Percentiles rank a stretch among this genome's conserved stretches.
These are phyloP conservation scores for Suillus plorans DNA, from an alignment of 768 basidiomycete species.

Conservation along the genomic window DNA sequence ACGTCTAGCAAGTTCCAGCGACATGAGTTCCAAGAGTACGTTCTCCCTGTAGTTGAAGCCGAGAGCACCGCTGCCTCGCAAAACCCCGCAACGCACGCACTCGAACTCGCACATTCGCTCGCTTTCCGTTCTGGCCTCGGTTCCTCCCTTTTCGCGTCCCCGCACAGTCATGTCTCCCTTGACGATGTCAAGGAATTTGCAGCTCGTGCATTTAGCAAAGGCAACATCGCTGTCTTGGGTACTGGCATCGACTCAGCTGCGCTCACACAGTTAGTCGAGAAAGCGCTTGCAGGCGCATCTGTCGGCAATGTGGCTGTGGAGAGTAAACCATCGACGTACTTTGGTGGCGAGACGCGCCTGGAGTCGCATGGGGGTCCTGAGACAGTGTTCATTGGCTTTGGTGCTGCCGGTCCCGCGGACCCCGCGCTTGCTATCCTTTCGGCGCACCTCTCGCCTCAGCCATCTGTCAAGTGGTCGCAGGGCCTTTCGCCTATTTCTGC, in stretches of 20 bases:
- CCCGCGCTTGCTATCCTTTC: slow-evolving; percentile 78
- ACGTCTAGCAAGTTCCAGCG: slow-evolving; percentile 80
- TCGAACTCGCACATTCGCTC: slow-evolving; percentile 85
- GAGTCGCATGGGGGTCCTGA: slow-evolving; percentile 58
- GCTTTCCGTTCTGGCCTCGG: slow-evolving; percentile 97
- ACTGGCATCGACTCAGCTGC: slow-evolving; percentile 76
- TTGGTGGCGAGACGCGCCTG: slow-evolving; percentile 87
- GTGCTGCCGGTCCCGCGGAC: slow-evolving; percentile 60
- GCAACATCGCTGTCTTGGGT: slow-evolving; percentile 83
- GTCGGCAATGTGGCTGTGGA: slow-evolving; percentile 34
- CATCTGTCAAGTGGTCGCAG: slow-evolving; percentile 86
- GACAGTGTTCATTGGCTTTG: slow-evolving; percentile 88
- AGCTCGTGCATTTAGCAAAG: slow-evolving; percentile 67
- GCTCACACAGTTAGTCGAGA: slow-evolving; percentile 71
- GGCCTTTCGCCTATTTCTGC: slow-evolving; percentile 69
- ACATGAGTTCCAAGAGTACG: slow-evolving; percentile 76
- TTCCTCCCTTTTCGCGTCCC: slow-evolving; percentile 81
- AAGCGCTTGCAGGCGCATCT: slow-evolving; percentile 49
- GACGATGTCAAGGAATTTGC: slow-evolving; percentile 78
- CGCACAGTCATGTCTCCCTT: slow-evolving; percentile 59
- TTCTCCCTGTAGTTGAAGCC: slow-evolving; percentile 64
- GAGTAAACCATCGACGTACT: slow-evolving; percentile 46
- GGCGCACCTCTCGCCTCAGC: slow-evolving; percentile 74
- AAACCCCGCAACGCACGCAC: slow-evolving; percentile 64
- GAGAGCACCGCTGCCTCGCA: slow-evolving; percentile 63